A percentile compares a stretch with the other conserved stretches of the same genome.
These are phyloP conservation scores for Bryopsis sp. DNA, from an alignment of 139 green algal species.

Conservation along the genomic window DNA sequence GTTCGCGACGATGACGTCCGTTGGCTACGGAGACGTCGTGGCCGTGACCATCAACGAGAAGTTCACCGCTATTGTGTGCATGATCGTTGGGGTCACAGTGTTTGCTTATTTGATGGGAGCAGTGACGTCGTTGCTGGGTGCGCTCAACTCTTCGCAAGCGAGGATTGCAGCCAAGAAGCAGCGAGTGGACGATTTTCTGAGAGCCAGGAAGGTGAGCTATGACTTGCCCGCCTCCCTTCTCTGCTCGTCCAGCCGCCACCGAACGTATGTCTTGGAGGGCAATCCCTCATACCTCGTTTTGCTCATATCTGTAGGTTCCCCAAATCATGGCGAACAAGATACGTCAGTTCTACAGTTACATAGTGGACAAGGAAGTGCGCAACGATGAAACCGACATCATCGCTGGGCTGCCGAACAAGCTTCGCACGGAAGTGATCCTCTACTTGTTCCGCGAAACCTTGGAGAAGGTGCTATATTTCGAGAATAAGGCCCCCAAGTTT, in stretches of 20 bases:
- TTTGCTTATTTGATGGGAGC: slow-evolving; percentile 33
- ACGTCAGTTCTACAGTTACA: slow-evolving; percentile 29
- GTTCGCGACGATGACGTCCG: slow-evolving; percentile 32
- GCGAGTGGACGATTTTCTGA: slow-evolving; percentile 20
- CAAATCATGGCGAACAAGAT: slow-evolving; percentile 5
- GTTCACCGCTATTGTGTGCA: slow-evolving; percentile 23
- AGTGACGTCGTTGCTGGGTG: slow-evolving; percentile 2
- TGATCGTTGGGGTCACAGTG: slow-evolving; percentile 25
- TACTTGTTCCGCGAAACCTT: slow-evolving; percentile 24
- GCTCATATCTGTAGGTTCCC: not conserved
- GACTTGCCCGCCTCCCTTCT: no score
- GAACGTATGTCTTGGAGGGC: no score
- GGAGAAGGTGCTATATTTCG: slow-evolving; percentile 26
- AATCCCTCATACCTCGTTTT: not conserved
- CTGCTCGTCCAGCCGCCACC: no score
- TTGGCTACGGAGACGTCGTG: slow-evolving; percentile 34
- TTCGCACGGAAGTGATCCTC: slow-evolving; percentile 26
- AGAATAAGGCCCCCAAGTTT: slow-evolving; percentile 17
- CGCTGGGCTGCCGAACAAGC: slow-evolving; percentile 23
- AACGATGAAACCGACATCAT: slow-evolving; percentile 34
- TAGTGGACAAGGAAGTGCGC: slow-evolving; percentile 25
- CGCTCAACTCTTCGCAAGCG: not conserved
- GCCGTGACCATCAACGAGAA: slow-evolving; percentile 23
- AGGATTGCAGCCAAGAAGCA: slow-evolving; percentile 12
- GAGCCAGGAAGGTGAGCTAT: not conserved